phyloP scores from a whole-genome alignment of 495 filamentous ascomycete genomes.

The Neurospora tetrasperma region DNA sequence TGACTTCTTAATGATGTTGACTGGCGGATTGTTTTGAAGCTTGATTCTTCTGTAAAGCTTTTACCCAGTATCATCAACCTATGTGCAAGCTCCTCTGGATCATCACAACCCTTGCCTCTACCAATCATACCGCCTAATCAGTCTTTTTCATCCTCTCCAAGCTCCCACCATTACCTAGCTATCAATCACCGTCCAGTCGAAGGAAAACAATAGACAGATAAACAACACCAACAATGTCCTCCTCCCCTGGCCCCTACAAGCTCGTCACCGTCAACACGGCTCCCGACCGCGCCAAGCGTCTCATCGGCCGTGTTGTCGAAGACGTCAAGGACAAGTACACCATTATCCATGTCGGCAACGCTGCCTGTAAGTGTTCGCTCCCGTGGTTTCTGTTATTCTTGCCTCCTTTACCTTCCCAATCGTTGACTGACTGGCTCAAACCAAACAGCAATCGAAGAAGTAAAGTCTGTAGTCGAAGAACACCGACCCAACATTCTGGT shows the following conservation, averaged over 20 bases:
- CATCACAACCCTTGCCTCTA: not conserved
- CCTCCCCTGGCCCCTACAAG: constrained; percentile 42
- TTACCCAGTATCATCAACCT: not conserved
- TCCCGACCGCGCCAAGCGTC: constrained; percentile 50
- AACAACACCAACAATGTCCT: constrained; percentile 2
- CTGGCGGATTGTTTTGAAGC: not conserved
- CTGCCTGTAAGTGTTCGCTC: constrained; percentile 34
- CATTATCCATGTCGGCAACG: constrained; percentile 50
- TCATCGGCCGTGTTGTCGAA: constrained; percentile 51
- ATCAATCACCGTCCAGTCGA: not conserved
- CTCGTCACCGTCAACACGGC: constrained; percentile 62
- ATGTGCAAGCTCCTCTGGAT: not conserved
- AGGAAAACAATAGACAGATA: constrained; percentile 2
- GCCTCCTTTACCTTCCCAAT: not conserved
- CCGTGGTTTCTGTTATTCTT: no score
- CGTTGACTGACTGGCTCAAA: not conserved
- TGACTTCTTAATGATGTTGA: not conserved
- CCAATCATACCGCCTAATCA: not conserved
- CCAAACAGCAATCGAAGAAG: constrained; percentile 19
- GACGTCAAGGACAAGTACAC: constrained; percentile 48
- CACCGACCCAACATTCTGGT: constrained; percentile 18
- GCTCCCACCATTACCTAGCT: not conserved
- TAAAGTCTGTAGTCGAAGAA: constrained; percentile 13
- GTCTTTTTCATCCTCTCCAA: not conserved
- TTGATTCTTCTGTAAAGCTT: not conserved